Evolutionary conservation across 768 basidiomycete species (phyloP), one percentile per base, ranked within the genome.

Genomic region (Tricholoma terreum): DNA sequence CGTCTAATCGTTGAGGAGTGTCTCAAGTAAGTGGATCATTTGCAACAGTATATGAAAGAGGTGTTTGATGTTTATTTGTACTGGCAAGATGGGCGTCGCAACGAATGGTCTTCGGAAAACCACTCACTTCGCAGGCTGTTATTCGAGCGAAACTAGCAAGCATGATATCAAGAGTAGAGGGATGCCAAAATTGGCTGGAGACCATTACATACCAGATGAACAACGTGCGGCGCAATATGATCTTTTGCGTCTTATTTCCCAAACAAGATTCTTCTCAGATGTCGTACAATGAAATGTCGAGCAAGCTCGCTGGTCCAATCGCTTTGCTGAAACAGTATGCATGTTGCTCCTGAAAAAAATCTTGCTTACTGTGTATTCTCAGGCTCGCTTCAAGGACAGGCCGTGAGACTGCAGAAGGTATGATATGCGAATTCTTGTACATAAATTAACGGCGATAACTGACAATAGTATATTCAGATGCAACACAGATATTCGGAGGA

Each of bases 151-250:
- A 94, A 74, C 80, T 98, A 43, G 92, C 90, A 19, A 71, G 74
- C 49, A 97, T 98, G 92, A 94, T 98, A 49, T 86, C 90, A 56
- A 87, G 92, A 38, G 82, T 94, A 40, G 94, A 98, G 73, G 82
- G 80, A 17, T 85, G 78, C 58, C 94, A 96, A 67, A 85, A 85
- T 50, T 97, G 93, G 93, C 81, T 94, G 10, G 95, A 98, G 77
- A 82, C 78, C 19, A 77, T 97, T 54, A 97, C 94, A 2, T 84
- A 88, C 68, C 94, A 97, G 70, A 95, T 96, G 93, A 92, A 89
- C 68, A 86, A 92, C 65, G 90, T 91, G 54, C 33, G 79, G 30
- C 38, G 14, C 4, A 9, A 19, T 4, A 11, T 11, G 6, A 11
- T 33, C n/a, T 22, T 55, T 31, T 22, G 38, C 67, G 67, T 64